phyloP scores from a whole-genome alignment of 495 filamentous ascomycete species.

The Mytilinidion resinicola region DNA sequence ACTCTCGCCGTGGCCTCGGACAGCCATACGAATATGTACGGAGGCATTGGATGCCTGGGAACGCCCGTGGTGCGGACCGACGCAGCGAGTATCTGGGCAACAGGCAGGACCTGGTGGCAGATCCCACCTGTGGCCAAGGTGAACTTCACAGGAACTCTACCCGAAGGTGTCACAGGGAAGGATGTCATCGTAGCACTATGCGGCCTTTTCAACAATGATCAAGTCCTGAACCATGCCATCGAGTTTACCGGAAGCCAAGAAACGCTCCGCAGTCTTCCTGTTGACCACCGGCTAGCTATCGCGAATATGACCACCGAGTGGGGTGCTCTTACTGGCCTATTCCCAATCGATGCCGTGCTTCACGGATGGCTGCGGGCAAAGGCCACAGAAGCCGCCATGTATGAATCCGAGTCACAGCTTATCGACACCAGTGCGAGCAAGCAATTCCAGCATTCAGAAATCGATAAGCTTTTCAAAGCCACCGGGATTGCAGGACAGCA shows the following conservation, averaged over 20 bases:
- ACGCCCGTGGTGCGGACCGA: constrained; percentile 85
- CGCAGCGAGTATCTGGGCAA: constrained; percentile 82
- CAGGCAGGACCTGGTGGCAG: constrained; percentile 81
- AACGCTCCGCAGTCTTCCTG: constrained; percentile 65
- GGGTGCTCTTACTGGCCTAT: constrained; percentile 76
- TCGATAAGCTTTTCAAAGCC: constrained; percentile 60
- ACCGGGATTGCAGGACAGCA: constrained; percentile 23
- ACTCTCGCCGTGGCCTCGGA: constrained; percentile 78
- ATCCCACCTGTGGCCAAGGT: constrained; percentile 79
- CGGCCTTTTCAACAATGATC: constrained; percentile 78
- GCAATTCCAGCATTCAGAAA: constrained; percentile 59
- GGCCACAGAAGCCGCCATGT: constrained; percentile 62
- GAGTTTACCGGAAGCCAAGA: constrained; percentile 79
- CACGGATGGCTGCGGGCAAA: constrained; percentile 71
- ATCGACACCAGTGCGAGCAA: constrained; percentile 12
- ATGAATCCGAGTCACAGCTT: constrained; percentile 33
- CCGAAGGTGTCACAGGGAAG: constrained; percentile 82
- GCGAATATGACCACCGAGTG: constrained; percentile 96
- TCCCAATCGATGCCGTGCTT: constrained; percentile 74
- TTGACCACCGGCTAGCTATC: constrained; percentile 79
- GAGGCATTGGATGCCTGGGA: constrained; percentile 71
- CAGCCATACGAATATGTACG: constrained; percentile 84
- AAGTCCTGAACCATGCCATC: constrained; percentile 88
- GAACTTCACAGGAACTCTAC: constrained; percentile 67
- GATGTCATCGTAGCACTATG: constrained; percentile 91